Evolutionary conservation across 331 rosid genomes (phyloP).

Genomic region (Rosa hybrid): DNA sequence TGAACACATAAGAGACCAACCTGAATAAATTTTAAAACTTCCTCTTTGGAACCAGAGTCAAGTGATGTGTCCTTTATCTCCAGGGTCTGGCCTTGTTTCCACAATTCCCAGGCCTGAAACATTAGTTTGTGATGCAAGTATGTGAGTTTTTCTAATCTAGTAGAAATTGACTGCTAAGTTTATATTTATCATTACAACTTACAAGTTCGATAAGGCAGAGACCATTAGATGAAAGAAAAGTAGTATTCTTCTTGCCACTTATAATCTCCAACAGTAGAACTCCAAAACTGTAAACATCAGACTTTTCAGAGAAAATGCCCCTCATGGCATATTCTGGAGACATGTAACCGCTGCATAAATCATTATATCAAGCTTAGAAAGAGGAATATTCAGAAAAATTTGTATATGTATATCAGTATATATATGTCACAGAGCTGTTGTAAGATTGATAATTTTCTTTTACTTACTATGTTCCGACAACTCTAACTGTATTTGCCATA

Average conservation of each 20-base stretch:
- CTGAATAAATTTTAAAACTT: constrained; percentile 17
- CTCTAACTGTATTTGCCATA: constrained; percentile 21
- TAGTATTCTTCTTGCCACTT: constrained; percentile 20
- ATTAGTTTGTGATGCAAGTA: not conserved
- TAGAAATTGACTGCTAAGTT: not conserved
- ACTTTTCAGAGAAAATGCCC: constrained; percentile 22
- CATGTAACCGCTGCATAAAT: constrained; percentile 10
- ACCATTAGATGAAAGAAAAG: not conserved
- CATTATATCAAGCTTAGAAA: not conserved
- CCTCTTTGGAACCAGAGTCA: constrained; percentile 15
- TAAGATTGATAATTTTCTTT: not conserved
- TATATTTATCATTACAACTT: not conserved
- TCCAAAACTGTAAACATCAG: constrained; percentile 18
- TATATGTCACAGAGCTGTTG: not conserved
- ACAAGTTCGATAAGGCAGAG: constrained; percentile 19
- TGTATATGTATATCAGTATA: not conserved
- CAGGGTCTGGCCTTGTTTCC: constrained; percentile 16
- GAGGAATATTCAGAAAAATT: not conserved
- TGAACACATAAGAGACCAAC: constrained; percentile 32
- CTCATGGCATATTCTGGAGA: constrained; percentile 31
- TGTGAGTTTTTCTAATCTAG: not conserved
- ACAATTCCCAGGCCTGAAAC: constrained; percentile 30
- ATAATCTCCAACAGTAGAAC: constrained; percentile 21
- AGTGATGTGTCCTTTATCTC: constrained; percentile 2
- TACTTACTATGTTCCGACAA: constrained; percentile 27